These are phyloP conservation scores for Paracamarosporium sp. DNA, from an alignment of 2,329 filamentous ascomycete genomes.

Conservation along the genomic window DNA sequence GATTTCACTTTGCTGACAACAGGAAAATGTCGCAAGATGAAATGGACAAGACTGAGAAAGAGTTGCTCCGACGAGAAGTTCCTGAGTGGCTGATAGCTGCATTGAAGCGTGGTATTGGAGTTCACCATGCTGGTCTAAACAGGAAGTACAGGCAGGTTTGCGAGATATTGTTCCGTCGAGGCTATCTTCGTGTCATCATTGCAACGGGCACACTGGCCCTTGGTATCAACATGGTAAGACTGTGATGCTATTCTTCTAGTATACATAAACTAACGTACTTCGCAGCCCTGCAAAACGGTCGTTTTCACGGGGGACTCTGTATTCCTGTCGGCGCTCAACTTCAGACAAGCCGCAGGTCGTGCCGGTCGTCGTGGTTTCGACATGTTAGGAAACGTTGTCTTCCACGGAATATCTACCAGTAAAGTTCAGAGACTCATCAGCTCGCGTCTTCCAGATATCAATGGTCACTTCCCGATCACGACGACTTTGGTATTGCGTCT, in stretches of 20 bases:
- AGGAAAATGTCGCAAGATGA: conserved; percentile 66
- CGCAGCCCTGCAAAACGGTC: conserved; percentile 74
- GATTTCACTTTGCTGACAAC: conserved; percentile 71
- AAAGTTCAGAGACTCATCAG: conserved; percentile 75
- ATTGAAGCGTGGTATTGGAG: conserved; percentile 72
- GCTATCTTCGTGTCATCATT: conserved; percentile 73
- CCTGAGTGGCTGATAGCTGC: conserved; percentile 63
- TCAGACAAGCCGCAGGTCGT: conserved; percentile 77
- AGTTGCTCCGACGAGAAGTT: conserved; percentile 61
- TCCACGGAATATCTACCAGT: conserved; percentile 67
- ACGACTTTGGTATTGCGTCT: conserved; percentile 74
- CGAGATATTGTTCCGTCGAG: conserved; percentile 76
- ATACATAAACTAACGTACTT: conserved; percentile 53
- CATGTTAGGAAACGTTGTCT: conserved; percentile 80
- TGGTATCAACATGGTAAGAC: conserved; percentile 65
- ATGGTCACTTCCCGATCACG: conserved; percentile 79
- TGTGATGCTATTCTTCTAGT: background rate
- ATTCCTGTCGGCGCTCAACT: conserved; percentile 77
- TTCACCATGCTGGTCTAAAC: conserved; percentile 84
- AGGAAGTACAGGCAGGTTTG: conserved; percentile 75
- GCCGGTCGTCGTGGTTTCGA: conserved; percentile 83
- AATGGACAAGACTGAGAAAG: conserved; percentile 60
- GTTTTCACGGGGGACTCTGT: conserved; percentile 77
- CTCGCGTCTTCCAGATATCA: conserved; percentile 74
- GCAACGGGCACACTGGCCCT: conserved; percentile 78